Conservation (phyloP, 129 eudicot species). For the Cynara cardunculus region DNA sequence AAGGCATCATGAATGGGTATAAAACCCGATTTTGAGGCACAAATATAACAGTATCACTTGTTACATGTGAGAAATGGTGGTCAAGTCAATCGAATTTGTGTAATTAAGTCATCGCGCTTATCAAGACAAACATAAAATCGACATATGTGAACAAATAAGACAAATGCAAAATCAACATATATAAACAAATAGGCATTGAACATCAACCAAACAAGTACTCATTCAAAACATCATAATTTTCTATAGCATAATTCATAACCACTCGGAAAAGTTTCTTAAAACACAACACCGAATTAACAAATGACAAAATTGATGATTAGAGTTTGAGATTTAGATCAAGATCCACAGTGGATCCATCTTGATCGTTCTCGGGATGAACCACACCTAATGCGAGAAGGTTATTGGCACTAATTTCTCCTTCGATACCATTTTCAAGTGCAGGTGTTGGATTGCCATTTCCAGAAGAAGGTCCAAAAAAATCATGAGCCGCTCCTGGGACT, state of each 20-base stretch:
- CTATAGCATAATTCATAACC: constrained; percentile 15
- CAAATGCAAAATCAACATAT: neutral
- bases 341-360: constrained; percentile 27
- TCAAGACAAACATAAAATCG: neutral
- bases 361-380: constrained; percentile 8
- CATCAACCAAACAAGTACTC: neutral
- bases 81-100: neutral
- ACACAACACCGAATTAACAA: constrained; percentile 12
- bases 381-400: constrained; percentile 15
- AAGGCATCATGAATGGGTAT: too few relatives aligned
- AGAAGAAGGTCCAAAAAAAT: constrained; percentile 35
- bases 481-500: constrained; percentile 10
- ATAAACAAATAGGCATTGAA: neutral
- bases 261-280: constrained; percentile 7
- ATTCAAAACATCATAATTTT: neutral
- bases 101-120: neutral
- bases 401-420: constrained; percentile 19
- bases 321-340: constrained; percentile 63
- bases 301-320: constrained; percentile 12
- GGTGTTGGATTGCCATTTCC: constrained; percentile 6
- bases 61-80: neutral
- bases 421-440: constrained; percentile 1
- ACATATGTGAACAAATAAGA: neutral
- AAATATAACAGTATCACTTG: neutral
- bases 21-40: neutral